These are phyloP conservation scores for Pseudocercospora eumusae DNA, from an alignment of 2,329 filamentous ascomycete genomes.

Conservation along the genomic window DNA sequence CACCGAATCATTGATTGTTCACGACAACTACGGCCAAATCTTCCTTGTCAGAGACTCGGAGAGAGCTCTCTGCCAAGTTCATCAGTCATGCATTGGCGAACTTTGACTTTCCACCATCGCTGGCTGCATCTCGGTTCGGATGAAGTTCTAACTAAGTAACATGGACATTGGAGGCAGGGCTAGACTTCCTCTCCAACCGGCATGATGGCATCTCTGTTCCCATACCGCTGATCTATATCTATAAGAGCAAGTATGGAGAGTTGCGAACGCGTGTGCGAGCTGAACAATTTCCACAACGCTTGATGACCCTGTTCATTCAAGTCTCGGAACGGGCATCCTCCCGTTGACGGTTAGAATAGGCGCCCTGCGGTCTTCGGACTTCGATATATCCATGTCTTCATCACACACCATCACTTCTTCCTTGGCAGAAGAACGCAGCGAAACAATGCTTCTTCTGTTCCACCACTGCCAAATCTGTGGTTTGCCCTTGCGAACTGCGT, in stretches of 20 bases:
- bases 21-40: neutral
- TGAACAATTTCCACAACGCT: constrained; percentile 4
- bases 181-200: no score
- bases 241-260: neutral
- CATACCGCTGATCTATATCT: no score
- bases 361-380: neutral
- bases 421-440: neutral
- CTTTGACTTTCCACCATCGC: constrained; percentile 1
- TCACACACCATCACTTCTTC: neutral
- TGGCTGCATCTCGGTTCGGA: constrained; percentile 1
- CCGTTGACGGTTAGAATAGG: no score
- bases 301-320: neutral
- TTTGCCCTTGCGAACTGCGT: neutral
- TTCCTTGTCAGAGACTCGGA: neutral
- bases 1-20: constrained; percentile 2
- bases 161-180: no score
- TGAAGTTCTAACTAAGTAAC: no score
- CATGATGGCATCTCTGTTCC: no score
- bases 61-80: neutral
- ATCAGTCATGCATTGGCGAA: neutral
- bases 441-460: constrained; percentile 1
- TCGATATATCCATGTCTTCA: neutral
- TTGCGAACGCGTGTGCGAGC: neutral
- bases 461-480: neutral
- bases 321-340: neutral